Conservation (phyloP, 2,329 filamentous ascomycete genomes). For the Pseudonectria buxi region DNA sequence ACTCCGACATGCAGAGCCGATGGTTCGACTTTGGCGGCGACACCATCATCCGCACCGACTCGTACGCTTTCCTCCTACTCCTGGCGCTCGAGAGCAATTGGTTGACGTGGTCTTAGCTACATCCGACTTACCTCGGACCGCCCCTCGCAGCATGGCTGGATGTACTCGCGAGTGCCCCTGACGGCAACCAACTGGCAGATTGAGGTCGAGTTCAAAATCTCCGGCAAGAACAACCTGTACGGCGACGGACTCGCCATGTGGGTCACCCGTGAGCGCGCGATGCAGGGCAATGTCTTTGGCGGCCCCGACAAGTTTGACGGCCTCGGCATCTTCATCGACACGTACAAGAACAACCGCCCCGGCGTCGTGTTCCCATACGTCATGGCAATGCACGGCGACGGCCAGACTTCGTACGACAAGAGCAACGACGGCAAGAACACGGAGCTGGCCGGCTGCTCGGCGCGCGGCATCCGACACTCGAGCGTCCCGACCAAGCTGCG, state of each 20-base stretch:
- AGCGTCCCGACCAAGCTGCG: constrained; percentile 75
- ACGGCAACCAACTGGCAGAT: constrained; percentile 99
- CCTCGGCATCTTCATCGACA: constrained; percentile 92
- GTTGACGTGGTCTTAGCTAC: constrained; percentile 52
- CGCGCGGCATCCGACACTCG: constrained; percentile 78
- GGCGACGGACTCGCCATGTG: constrained; percentile 97
- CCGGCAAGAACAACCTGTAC: constrained; percentile 81
- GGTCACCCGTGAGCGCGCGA: constrained; percentile 88
- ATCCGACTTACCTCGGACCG: constrained; percentile 87
- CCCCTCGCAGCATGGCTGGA: constrained; percentile 84
- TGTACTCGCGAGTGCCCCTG: constrained; percentile 88
- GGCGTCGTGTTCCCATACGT: constrained; percentile 95
- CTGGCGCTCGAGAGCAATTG: constrained; percentile 7
- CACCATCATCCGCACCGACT: constrained; percentile 70
- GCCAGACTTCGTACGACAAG: constrained; percentile 83
- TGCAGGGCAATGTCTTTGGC: constrained; percentile 79
- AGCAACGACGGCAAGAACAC: constrained; percentile 88
- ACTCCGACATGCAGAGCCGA: constrained; percentile 95
- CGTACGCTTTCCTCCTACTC: constrained; percentile 39
- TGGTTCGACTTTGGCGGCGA: constrained; percentile 99
- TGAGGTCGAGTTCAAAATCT: constrained; percentile 90
- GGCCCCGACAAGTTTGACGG: constrained; percentile 85
- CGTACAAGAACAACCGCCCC: constrained; percentile 98
- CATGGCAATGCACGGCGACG: constrained; percentile 97
- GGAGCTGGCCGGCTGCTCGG: constrained; percentile 92